These are phyloP conservation scores for Boletus sp. DNA, from an alignment of 1,284 basidiomycete genomes.

Conservation along the genomic window DNA sequence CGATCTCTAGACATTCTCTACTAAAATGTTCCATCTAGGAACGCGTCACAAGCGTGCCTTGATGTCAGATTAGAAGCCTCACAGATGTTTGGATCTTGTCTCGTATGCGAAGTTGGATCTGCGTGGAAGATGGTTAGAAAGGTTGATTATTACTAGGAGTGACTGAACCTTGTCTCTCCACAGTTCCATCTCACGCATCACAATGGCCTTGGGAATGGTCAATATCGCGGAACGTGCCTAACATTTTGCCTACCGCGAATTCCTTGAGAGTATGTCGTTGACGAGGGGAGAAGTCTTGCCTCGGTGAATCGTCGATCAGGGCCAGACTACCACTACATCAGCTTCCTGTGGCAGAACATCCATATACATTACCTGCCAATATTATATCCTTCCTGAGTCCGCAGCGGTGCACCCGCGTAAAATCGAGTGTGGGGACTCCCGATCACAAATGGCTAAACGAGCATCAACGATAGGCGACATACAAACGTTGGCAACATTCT, in stretches of 20 bases:
- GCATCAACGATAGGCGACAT: slow-evolving; percentile 1
- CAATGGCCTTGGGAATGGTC: slow-evolving; percentile 54
- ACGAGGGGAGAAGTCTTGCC: slow-evolving; percentile 82
- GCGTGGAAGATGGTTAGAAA: slow-evolving; percentile 4
- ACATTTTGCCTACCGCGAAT: slow-evolving; percentile 59
- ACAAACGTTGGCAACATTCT: background rate
- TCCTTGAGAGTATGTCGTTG: slow-evolving; percentile 92
- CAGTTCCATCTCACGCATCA: slow-evolving; percentile 94
- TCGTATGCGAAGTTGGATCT: slow-evolving; percentile 87
- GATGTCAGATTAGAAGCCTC: slow-evolving; percentile 24
- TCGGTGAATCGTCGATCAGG: slow-evolving; percentile 81
- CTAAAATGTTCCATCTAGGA: slow-evolving; percentile 89
- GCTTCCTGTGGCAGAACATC: slow-evolving; percentile 6
- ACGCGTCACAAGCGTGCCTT: background rate
- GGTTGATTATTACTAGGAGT: background rate
- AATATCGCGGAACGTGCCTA: slow-evolving; percentile 3
- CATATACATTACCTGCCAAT: slow-evolving; percentile 64
- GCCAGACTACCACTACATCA: slow-evolving; percentile 52
- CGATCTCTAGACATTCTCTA: slow-evolving; percentile 90
- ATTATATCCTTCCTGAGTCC: slow-evolving; percentile 87
- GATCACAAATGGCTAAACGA: slow-evolving; percentile 66
- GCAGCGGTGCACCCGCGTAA: slow-evolving; percentile 87
- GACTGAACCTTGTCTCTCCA: slow-evolving; percentile 83
- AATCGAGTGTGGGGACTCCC: slow-evolving; percentile 74
- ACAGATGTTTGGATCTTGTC: slow-evolving; percentile 89